Evolutionary conservation across 2,329 filamentous ascomycete genomes (phyloP).

Genomic region (Orbilia javanica): DNA sequence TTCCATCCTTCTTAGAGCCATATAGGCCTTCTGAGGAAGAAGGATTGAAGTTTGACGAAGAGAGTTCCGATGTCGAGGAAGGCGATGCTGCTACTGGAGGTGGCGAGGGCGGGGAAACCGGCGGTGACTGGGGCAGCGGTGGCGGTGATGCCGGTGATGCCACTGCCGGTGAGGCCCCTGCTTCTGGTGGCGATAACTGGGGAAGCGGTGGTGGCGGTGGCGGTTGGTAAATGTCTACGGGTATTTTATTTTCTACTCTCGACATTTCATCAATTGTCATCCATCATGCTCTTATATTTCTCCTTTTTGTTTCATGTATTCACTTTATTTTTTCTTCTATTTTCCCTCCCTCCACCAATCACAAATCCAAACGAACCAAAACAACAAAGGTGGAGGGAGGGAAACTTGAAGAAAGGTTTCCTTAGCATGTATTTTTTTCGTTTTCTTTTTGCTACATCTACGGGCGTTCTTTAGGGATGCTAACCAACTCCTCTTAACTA

Average conservation of each 20-base stretch:
- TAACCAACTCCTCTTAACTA: neutral
- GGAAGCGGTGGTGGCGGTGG: constrained; percentile 44
- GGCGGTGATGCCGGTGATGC: neutral
- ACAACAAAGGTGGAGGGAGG: neutral
- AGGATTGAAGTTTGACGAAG: constrained; percentile 68
- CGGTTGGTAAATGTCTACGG: constrained; percentile 29
- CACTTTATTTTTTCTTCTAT: neutral
- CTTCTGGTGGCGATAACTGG: constrained; percentile 5
- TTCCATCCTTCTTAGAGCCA: constrained; percentile 83
- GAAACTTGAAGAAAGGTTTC: neutral
- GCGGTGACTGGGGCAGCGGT: neutral
- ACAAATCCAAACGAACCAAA: neutral
- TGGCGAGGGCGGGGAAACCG: constrained; percentile 43
- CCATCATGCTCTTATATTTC: neutral
- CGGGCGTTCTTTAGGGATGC: neutral
- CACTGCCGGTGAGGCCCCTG: neutral
- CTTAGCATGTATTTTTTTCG: neutral
- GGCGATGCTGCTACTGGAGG: constrained; percentile 60
- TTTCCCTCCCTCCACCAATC: neutral
- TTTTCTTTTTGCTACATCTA: neutral
- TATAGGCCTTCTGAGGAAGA: constrained; percentile 67
- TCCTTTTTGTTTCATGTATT: constrained; percentile 7
- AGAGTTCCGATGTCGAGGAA: constrained; percentile 68
- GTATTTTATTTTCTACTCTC: neutral
- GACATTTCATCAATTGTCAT: neutral